These are phyloP conservation scores for Saccharomycopsis crataegensis DNA, from an alignment of 1,139 yeast genomes.

Conservation along the genomic window DNA sequence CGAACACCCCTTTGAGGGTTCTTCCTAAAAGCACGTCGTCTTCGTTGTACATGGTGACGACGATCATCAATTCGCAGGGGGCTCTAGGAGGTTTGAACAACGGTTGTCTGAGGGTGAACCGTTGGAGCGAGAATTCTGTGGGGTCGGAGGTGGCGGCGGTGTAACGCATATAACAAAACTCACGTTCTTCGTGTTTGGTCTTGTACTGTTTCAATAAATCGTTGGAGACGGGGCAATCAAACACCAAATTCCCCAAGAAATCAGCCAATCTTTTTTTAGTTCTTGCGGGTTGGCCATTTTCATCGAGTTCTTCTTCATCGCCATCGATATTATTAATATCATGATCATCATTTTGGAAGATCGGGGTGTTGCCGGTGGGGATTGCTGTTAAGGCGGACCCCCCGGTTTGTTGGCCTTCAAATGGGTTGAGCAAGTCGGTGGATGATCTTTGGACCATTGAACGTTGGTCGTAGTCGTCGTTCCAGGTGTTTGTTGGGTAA, in stretches of 20 bases:
- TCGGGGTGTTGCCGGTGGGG: constrained; percentile 1
- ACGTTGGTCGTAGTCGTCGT: constrained; percentile 10
- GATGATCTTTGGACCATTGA: too few species aligned
- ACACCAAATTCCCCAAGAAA: constrained; percentile 54
- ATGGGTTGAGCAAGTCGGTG: constrained; percentile 16
- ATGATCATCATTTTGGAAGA: constrained; percentile 1
- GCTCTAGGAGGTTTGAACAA: constrained; percentile 59
- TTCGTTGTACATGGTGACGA: constrained; percentile 77
- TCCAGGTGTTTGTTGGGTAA: constrained; percentile 19
- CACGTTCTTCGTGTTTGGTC: constrained; percentile 43
- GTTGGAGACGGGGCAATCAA: constrained; percentile 72
- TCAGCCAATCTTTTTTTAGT: constrained; percentile 18
- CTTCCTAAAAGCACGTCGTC: constrained; percentile 65
- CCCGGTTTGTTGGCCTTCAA: constrained; percentile 19
- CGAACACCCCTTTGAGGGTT: constrained; percentile 71
- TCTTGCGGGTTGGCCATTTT: background rate
- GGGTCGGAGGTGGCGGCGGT: constrained; percentile 83
- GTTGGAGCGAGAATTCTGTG: constrained; percentile 45
- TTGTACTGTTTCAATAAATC: constrained; percentile 49
- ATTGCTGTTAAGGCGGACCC: constrained; percentile 8
- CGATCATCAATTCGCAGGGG: constrained; percentile 61
- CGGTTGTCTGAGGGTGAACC: constrained; percentile 61
- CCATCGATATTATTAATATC: too few species aligned
- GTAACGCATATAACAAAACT: constrained; percentile 71
- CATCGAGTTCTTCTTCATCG: constrained; percentile 6